These are phyloP conservation scores for Gossypium gossypioides DNA, from an alignment of 441 rosid species.

Conservation along the genomic window DNA sequence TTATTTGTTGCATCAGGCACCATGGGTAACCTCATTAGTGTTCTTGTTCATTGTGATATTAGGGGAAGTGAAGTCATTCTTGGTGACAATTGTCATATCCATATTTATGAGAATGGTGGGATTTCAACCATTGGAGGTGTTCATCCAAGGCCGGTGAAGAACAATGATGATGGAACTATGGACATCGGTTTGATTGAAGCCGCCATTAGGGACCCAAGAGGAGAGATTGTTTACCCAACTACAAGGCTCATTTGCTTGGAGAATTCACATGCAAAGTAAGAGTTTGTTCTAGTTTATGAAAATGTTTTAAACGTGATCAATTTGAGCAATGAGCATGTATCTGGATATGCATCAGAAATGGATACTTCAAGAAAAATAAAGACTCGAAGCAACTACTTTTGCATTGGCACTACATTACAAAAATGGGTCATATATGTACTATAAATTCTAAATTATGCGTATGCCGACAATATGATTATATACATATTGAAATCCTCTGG, in stretches of 20 bases:
- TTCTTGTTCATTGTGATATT: slow-evolving; percentile 74
- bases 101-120: slow-evolving; percentile 81
- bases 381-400: too few relatives aligned
- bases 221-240: slow-evolving; percentile 66
- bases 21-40: slow-evolving; percentile 88
- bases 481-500: background rate
- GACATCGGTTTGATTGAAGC: slow-evolving; percentile 64
- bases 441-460: too few relatives aligned
- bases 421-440: too few relatives aligned
- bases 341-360: too few relatives aligned
- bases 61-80: slow-evolving; percentile 93
- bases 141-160: slow-evolving; percentile 72
- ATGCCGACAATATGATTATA: background rate
- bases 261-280: slow-evolving; percentile 87
- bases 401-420: too few relatives aligned
- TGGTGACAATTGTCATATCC: slow-evolving; percentile 74
- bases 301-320: background rate
- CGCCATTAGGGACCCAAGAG: slow-evolving; percentile 56
- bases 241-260: slow-evolving; percentile 91
- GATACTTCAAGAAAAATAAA: too few relatives aligned
- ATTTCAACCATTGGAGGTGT: slow-evolving; percentile 81
- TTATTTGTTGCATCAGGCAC: slow-evolving; percentile 88
- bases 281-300: background rate
- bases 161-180: slow-evolving; percentile 78
- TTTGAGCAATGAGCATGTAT: background rate